Evolutionary conservation across 441 rosid genomes (phyloP).

Genomic region (Pelargonium exstipulatum): DNA sequence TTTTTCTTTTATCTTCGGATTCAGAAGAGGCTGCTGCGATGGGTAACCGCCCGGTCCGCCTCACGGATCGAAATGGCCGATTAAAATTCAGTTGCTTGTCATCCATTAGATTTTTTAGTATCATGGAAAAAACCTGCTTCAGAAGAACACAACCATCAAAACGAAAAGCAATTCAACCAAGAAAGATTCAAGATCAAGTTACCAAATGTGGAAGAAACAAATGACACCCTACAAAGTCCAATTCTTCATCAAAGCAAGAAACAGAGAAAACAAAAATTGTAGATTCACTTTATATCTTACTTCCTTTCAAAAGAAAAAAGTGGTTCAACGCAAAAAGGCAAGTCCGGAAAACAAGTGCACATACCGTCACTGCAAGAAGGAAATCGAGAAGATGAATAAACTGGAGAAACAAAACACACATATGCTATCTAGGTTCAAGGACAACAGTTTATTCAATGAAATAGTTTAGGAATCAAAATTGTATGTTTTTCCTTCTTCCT

Average conservation of each 20-base stretch:
- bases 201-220: no score
- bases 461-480: background rate
- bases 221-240: no score
- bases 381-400: no score
- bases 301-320: no score
- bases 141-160: constrained; percentile 13
- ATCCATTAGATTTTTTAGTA: constrained; percentile 50
- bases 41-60: constrained; percentile 30
- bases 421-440: no score
- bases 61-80: constrained; percentile 69
- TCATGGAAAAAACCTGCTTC: constrained; percentile 17
- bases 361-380: no score
- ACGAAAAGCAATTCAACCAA: constrained; percentile 10
- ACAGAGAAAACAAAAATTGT: no score
- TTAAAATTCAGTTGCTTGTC: constrained; percentile 67
- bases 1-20: constrained; percentile 36
- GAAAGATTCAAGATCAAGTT: background rate
- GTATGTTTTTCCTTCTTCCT: background rate
- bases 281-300: no score
- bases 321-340: no score
- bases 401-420: no score
- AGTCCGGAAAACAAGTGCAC: no score
- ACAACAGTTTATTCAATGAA: background rate
- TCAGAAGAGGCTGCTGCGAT: constrained; percentile 25
- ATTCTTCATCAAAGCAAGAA: no score